Percentiles rank a stretch among this genome's conserved stretches.
phyloP scores from a whole-genome alignment of 192 early-diverging fungal genomes.

The Dissophora globulifera region DNA sequence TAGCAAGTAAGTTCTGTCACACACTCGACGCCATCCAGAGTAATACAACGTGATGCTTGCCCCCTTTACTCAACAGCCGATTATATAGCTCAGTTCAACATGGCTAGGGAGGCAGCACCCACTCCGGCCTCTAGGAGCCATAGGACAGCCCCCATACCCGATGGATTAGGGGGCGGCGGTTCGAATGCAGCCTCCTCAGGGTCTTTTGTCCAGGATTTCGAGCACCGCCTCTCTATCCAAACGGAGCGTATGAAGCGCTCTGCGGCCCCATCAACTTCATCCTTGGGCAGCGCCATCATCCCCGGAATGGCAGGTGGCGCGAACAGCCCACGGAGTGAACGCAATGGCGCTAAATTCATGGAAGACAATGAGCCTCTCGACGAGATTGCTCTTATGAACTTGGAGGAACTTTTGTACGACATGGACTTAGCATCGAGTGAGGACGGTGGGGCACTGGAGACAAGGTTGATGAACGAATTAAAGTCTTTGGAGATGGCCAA shows the following conservation, averaged over 20 bases:
- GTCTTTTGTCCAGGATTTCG: constrained; percentile 49
- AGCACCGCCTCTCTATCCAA: constrained; percentile 39
- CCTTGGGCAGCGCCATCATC: constrained; percentile 9
- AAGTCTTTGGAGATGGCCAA: constrained; percentile 91
- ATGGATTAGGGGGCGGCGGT: too few species aligned
- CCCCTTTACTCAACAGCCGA: too few species aligned
- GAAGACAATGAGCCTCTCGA: constrained; percentile 53
- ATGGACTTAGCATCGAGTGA: constrained; percentile 92
- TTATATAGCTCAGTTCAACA: constrained; percentile 39
- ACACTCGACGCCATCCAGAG: too few species aligned
- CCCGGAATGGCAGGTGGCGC: constrained; percentile 15
- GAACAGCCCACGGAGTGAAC: constrained; percentile 14
- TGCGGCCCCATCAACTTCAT: constrained; percentile 12
- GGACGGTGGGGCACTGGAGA: constrained; percentile 89
- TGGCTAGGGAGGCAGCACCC: constrained; percentile 26
- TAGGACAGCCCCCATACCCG: constrained; percentile 32
- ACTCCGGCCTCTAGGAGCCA: constrained; percentile 1
- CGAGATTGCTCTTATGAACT: constrained; percentile 77
- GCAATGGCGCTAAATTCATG: constrained; percentile 27
- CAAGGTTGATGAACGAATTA: constrained; percentile 84
- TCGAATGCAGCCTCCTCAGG: too few species aligned
- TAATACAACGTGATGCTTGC: too few species aligned
- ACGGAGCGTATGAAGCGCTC: constrained; percentile 49
- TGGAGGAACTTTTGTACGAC: constrained; percentile 81
- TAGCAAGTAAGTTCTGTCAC: constrained; percentile 55